Percentiles rank a stretch among this genome's conserved stretches.
These are phyloP conservation scores for Exserohilum turcica DNA, from an alignment of 2,329 filamentous ascomycete species.

Conservation along the genomic window DNA sequence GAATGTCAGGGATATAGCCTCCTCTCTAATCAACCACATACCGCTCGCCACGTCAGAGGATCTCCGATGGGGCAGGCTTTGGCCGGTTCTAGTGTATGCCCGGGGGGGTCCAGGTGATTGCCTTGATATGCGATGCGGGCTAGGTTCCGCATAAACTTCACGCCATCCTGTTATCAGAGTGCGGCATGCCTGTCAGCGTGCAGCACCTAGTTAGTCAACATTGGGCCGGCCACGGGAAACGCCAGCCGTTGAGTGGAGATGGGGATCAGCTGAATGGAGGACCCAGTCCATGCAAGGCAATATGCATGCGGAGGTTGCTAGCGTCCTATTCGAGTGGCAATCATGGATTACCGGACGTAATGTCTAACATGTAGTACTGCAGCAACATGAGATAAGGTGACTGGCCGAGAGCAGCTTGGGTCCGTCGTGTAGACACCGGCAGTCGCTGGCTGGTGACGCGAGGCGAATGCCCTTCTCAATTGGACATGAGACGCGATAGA, in stretches of 20 bases:
- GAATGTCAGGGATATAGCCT: slow-evolving; percentile 46
- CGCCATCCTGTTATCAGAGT: slow-evolving; percentile 50
- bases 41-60: slow-evolving; percentile 58
- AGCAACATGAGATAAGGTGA: slow-evolving; percentile 55
- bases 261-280: slow-evolving; percentile 48
- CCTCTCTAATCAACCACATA: slow-evolving; percentile 51
- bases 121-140: slow-evolving; percentile 52
- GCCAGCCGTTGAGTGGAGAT: slow-evolving; percentile 47
- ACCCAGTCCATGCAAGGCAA: slow-evolving; percentile 44
- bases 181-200: slow-evolving; percentile 50
- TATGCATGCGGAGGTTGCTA: slow-evolving; percentile 46
- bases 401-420: slow-evolving; percentile 49
- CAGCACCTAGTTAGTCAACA: slow-evolving; percentile 49
- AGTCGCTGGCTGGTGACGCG: slow-evolving; percentile 41
- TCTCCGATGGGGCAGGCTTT: slow-evolving; percentile 56
- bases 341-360: slow-evolving; percentile 46
- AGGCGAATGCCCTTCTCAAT: slow-evolving; percentile 28
- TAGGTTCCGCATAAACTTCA: slow-evolving; percentile 52
- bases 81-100: slow-evolving; percentile 54
- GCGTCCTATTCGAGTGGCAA: slow-evolving; percentile 41
- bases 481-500: slow-evolving; percentile 32
- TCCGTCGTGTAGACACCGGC: slow-evolving; percentile 34
- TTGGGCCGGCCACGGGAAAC: slow-evolving; percentile 48
- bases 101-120: slow-evolving; percentile 49
- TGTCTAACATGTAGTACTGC: slow-evolving; percentile 45